Base-by-base conservation (phyloP, 306 rosid genomes). In the Adenanthera pavonina region DNA sequence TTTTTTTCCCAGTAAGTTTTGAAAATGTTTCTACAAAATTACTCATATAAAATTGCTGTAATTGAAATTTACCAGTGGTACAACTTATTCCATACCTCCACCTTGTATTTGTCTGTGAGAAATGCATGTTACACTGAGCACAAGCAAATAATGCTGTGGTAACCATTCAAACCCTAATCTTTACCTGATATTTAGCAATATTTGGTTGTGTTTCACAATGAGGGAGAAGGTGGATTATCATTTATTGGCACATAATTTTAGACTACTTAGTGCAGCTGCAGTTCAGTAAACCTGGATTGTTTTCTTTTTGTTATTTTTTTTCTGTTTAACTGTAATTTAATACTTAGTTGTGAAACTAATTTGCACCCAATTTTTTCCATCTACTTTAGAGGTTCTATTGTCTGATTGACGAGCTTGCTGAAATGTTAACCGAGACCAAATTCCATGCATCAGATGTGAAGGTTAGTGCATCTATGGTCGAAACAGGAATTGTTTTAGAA, bases 331-430 rank as follows among this genome's bases (percentile, higher is more conserved):
- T 47, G 19, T 20, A 57, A 57, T 72, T 59, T 66, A 44, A 66
- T 76, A 16, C 68, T 25, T 47, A 38, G 11, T 74, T 74, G 59
- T 72, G 75, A 25, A 54, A 53, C 74, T 62, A 30, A 19, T 48
- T 80, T 44, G 60, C 54, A 69, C 66, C 44, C 79, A 60, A 46
- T 74, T 68, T 77, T 80, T 67, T 73, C 47, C 74, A 40, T 38
- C 53, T 56, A 52, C 70, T 30, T 41, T 86, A 92, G 98, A 86
- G 84, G 44, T 92, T 94, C 84, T 91, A 89, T 46, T 80, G 79
- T 78, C 83, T 92, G 85, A 83, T 94, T 82, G 92, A 91, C 79
- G 90, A 85, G 61, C 88, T 91, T 6, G 86, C 83, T 75, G 89
- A 73, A 81, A 82, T 87, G 84, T 82, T 82, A 70, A 59, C 85